Evolutionary conservation across 306 rosid species (phyloP).

Genomic region (Macrotyloma uniflorum): DNA sequence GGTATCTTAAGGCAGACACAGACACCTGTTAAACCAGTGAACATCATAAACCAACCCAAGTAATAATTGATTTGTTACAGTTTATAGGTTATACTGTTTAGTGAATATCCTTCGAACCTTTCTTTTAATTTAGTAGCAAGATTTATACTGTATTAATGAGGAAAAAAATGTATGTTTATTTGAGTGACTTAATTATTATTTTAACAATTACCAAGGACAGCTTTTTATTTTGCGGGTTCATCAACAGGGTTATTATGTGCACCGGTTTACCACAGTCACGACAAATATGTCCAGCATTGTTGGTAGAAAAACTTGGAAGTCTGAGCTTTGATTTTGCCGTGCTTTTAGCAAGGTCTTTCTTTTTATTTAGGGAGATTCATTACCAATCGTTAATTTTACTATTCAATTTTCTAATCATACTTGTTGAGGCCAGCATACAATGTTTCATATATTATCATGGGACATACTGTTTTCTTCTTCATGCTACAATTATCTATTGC

Average conservation of each 20-base stretch:
- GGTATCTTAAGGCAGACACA: neutral
- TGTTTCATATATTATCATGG: neutral
- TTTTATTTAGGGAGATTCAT: neutral
- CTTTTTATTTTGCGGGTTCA: neutral
- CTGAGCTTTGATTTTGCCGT: too few relatives aligned
- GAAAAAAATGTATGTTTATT: neutral
- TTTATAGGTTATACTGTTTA: neutral
- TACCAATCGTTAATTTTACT: neutral
- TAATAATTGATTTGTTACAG: neutral
- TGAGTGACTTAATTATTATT: neutral
- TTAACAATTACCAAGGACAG: neutral
- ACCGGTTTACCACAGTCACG: neutral
- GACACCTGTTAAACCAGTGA: neutral
- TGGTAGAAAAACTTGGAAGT: neutral
- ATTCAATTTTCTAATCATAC: neutral
- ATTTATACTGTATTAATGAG: neutral
- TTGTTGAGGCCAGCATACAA: neutral
- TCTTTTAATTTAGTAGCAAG: neutral
- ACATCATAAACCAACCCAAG: neutral
- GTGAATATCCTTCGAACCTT: neutral
- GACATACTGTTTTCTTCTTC: too few relatives aligned
- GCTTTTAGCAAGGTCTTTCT: neutral
- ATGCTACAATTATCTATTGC: neutral
- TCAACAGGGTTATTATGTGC: neutral
- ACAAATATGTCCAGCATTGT: neutral